A percentile compares a stretch with the other conserved stretches of the same genome.
Conservation (phyloP, 2,329 filamentous ascomycete genomes). For the Niveomyces coronatus region DNA sequence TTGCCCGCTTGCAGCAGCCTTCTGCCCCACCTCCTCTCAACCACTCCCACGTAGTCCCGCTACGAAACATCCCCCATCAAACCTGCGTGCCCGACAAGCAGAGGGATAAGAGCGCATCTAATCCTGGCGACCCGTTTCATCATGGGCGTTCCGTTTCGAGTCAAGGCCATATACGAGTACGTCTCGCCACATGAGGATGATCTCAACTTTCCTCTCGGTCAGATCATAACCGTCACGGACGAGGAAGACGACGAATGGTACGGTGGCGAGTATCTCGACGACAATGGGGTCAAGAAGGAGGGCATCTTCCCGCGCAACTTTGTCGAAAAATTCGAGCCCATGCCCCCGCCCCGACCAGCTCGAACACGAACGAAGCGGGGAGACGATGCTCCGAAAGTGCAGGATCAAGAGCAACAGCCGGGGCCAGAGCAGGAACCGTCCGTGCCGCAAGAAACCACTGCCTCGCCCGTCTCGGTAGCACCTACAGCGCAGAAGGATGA, state of each 20-base stretch:
- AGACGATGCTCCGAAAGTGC: slow-evolving; percentile 3
- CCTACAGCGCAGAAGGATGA: no score
- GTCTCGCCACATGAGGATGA: slow-evolving; percentile 89
- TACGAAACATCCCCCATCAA: slow-evolving; percentile 11
- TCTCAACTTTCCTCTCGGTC: slow-evolving; percentile 72
- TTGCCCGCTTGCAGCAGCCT: slow-evolving; percentile 4
- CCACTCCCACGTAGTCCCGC: slow-evolving; percentile 7
- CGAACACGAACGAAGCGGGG: slow-evolving; percentile 59
- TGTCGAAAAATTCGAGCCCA: slow-evolving; percentile 90
- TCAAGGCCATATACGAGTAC: slow-evolving; percentile 95
- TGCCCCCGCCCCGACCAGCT: slow-evolving; percentile 74
- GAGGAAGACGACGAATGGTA: slow-evolving; percentile 94
- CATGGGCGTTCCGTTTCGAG: slow-evolving; percentile 77
- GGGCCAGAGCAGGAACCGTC: slow-evolving; percentile 17
- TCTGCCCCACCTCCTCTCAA: slow-evolving; percentile 7
- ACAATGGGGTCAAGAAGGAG: slow-evolving; percentile 61
- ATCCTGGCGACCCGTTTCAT: slow-evolving; percentile 23
- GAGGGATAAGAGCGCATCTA: slow-evolving; percentile 2
- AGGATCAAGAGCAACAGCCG: slow-evolving; percentile 18
- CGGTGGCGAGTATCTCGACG: slow-evolving; percentile 74
- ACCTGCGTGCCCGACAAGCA: slow-evolving; percentile 1
- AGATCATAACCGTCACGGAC: slow-evolving; percentile 89
- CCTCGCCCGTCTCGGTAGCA: slow-evolving; percentile 17
- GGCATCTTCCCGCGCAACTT: slow-evolving; percentile 96
- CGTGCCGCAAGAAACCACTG: slow-evolving; percentile 13